Percentiles rank a stretch among this genome's conserved stretches.
Evolutionary conservation across 106 monocot genomes (phyloP).

Genomic region (Iris macrosiphon): DNA sequence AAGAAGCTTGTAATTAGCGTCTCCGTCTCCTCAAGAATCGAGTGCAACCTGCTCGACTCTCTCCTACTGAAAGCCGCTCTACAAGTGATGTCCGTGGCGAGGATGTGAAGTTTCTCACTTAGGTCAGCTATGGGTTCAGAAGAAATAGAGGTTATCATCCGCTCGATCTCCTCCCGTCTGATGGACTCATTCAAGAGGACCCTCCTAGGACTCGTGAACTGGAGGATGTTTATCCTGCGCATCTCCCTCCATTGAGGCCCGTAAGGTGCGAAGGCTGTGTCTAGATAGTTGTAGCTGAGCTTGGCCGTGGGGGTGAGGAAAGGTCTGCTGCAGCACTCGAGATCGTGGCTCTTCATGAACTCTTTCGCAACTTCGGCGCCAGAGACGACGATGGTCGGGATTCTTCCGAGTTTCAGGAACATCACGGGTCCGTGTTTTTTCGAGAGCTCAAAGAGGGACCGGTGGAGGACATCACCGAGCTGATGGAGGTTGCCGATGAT

Average conservation of each 20-base stretch:
- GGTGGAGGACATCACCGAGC: slow-evolving; percentile 9
- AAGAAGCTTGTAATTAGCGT: slow-evolving; percentile 11
- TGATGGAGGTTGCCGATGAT: slow-evolving; percentile 33
- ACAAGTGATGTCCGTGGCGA: too few species aligned
- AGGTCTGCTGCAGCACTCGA: slow-evolving; percentile 7
- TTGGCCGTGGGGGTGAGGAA: not conserved
- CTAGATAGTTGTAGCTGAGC: slow-evolving; percentile 3
- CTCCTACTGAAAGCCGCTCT: too few species aligned
- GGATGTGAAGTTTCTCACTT: too few species aligned
- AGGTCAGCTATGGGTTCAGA: not conserved
- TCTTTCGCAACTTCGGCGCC: not conserved
- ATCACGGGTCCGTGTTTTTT: slow-evolving; percentile 16
- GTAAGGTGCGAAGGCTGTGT: slow-evolving; percentile 5
- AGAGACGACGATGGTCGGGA: slow-evolving; percentile 14
- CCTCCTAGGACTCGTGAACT: too few species aligned
- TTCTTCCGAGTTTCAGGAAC: slow-evolving; percentile 14
- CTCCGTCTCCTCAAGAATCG: slow-evolving; percentile 3
- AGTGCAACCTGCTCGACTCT: slow-evolving; percentile 5
- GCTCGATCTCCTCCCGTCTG: too few species aligned
- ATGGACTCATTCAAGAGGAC: too few species aligned
- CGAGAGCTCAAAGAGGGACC: slow-evolving; percentile 5
- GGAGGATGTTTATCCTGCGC: too few species aligned
- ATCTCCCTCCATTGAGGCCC: slow-evolving; percentile 9
- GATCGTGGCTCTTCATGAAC: slow-evolving; percentile 14
- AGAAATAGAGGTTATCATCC: too few species aligned